These are phyloP conservation scores for Cyberlindnera petersonii DNA, from an alignment of 805 yeast genomes.

Conservation along the genomic window DNA sequence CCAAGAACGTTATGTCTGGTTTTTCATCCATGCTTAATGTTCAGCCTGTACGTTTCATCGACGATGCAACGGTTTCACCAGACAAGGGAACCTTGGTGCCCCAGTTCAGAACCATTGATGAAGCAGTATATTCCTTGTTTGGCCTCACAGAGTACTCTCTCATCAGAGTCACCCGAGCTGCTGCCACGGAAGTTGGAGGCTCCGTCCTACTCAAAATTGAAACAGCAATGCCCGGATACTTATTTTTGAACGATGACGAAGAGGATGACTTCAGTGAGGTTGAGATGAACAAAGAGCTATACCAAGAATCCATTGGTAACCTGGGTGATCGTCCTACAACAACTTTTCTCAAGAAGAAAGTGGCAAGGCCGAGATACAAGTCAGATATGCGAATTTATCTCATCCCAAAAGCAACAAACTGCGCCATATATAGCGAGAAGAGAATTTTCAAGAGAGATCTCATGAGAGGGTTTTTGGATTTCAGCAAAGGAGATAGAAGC, in stretches of 20 bases:
- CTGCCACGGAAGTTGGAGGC: conserved; percentile 49
- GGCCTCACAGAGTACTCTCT: conserved; percentile 40
- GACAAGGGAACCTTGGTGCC: conserved; percentile 24
- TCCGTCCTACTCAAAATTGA: conserved; percentile 50
- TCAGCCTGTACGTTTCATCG: conserved; percentile 20
- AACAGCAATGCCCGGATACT: conserved; percentile 52
- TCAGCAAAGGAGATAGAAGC: conserved; percentile 27
- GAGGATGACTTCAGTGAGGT: conserved; percentile 23
- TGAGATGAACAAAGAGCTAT: conserved; percentile 19
- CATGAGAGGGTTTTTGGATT: conserved; percentile 43
- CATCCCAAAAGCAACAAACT: conserved; percentile 38
- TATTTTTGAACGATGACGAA: conserved; percentile 46
- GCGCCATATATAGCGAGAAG: conserved; percentile 44
- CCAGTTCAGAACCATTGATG: conserved; percentile 38
- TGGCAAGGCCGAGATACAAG: conserved; percentile 61
- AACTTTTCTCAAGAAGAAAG: conserved; percentile 49
- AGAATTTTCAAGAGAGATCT: conserved; percentile 51
- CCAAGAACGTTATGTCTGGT: conserved; percentile 20
- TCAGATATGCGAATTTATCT: conserved; percentile 59
- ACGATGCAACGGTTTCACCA: conserved; percentile 24
- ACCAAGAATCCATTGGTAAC: conserved; percentile 24
- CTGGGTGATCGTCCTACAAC: conserved; percentile 43
- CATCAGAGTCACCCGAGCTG: conserved; percentile 51
- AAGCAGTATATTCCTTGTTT: conserved; percentile 43
- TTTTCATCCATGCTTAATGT: conserved; percentile 24